Conservation (phyloP, 192 early-diverging fungal genomes). For the Gryganskiella cystojenkinii region DNA sequence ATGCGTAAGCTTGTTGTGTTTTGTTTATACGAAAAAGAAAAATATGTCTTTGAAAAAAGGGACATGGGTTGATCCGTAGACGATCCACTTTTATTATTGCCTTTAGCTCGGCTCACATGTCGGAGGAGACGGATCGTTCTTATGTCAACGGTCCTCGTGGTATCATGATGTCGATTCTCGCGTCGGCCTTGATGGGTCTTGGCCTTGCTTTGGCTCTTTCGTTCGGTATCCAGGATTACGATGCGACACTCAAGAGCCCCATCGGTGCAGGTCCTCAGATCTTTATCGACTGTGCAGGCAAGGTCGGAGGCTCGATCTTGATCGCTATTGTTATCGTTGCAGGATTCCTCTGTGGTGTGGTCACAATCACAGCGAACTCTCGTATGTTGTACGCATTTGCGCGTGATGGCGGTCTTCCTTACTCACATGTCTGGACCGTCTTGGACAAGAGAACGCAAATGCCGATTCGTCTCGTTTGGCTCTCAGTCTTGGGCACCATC, state of each 20-base stretch:
- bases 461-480: slow-evolving; percentile 54
- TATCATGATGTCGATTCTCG: slow-evolving; percentile 52
- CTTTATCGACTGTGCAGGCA: slow-evolving; percentile 58
- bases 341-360: slow-evolving; percentile 57
- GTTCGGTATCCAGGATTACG: slow-evolving; percentile 55
- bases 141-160: slow-evolving; percentile 51
- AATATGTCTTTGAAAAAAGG: neutral
- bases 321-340: slow-evolving; percentile 58
- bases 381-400: slow-evolving; percentile 63
- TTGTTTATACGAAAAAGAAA: neutral
- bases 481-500: slow-evolving; percentile 41
- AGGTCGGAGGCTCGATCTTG: slow-evolving; percentile 41
- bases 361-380: slow-evolving; percentile 56
- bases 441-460: slow-evolving; percentile 50
- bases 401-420: slow-evolving; percentile 60
- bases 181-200: slow-evolving; percentile 45
- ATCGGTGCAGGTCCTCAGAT: slow-evolving; percentile 50
- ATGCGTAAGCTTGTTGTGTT: slow-evolving; percentile 21
- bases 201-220: slow-evolving; percentile 49
- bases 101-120: slow-evolving; percentile 48
- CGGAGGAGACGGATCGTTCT: slow-evolving; percentile 54
- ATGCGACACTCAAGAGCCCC: slow-evolving; percentile 24
- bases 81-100: neutral
- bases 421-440: slow-evolving; percentile 40
- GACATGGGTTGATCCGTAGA: neutral